Evolutionary conservation across 2,329 filamentous ascomycete genomes (phyloP).

Genomic region (Pseudopyricularia javanii): DNA sequence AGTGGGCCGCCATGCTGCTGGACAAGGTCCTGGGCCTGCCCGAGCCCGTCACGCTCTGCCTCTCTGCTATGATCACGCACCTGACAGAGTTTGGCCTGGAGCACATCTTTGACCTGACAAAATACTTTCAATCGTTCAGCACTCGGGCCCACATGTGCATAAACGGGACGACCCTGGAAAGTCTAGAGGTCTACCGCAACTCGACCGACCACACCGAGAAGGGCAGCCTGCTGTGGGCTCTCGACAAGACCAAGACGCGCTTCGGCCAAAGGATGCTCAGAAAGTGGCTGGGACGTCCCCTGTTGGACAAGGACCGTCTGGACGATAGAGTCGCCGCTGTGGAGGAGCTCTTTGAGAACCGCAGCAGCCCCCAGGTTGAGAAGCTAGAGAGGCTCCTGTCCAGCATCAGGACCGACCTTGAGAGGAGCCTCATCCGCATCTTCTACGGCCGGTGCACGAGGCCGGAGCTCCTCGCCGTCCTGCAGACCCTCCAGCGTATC

Average conservation of each 20-base stretch:
- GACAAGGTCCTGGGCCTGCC: slow-evolving; percentile 80
- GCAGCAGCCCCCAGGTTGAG: slow-evolving; percentile 56
- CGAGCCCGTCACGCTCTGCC: slow-evolving; percentile 76
- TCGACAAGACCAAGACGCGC: slow-evolving; percentile 83
- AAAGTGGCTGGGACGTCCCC: slow-evolving; percentile 88
- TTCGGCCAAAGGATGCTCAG: slow-evolving; percentile 80
- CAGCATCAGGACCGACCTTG: slow-evolving; percentile 68
- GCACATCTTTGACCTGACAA: slow-evolving; percentile 90
- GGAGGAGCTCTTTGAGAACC: slow-evolving; percentile 65
- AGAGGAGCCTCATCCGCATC: slow-evolving; percentile 85
- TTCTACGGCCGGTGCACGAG: slow-evolving; percentile 95
- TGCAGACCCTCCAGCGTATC: slow-evolving; percentile 78
- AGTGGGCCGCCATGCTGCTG: slow-evolving; percentile 52
- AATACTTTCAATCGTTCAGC: slow-evolving; percentile 94
- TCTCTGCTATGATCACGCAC: slow-evolving; percentile 94
- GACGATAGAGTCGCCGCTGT: slow-evolving; percentile 75
- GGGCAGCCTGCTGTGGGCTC: slow-evolving; percentile 88
- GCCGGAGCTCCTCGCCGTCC: slow-evolving; percentile 70
- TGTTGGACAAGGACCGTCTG: slow-evolving; percentile 63
- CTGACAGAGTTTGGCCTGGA: slow-evolving; percentile 85
- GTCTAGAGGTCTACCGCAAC: slow-evolving; percentile 91
- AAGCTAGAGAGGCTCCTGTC: slow-evolving; percentile 60
- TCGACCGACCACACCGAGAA: slow-evolving; percentile 75
- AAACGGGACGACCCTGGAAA: slow-evolving; percentile 88
- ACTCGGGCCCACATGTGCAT: slow-evolving; percentile 90